A percentile compares a stretch with the other conserved stretches of the same genome.
Evolutionary conservation across 139 green algal species (phyloP).

Genomic region (Nannochloris sp.): DNA sequence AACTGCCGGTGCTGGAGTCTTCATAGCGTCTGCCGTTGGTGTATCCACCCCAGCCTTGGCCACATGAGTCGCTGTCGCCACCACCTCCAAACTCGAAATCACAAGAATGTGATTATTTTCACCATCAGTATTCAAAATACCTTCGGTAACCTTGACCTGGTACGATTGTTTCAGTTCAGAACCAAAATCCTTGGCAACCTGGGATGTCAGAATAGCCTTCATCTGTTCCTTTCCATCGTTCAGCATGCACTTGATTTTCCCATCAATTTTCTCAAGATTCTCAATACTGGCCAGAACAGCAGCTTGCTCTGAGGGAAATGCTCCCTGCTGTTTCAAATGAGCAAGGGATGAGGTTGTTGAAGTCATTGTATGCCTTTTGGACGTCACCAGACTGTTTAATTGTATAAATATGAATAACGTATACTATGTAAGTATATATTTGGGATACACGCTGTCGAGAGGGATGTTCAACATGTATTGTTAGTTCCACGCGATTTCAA

Average conservation of each 20-base stretch:
- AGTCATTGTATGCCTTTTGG: too few relatives aligned
- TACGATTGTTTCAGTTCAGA: constrained; percentile 10
- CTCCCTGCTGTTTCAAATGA: constrained; percentile 7
- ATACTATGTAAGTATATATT: too few relatives aligned
- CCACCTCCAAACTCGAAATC: constrained; percentile 10
- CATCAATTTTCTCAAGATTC: constrained; percentile 19
- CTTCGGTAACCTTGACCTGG: constrained; percentile 24
- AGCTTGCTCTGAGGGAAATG: background rate
- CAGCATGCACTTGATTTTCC: constrained; percentile 32
- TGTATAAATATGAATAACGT: too few relatives aligned
- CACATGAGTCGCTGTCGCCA: background rate
- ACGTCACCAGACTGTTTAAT: too few relatives aligned
- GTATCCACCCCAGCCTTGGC: constrained; percentile 6
- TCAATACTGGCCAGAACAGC: constrained; percentile 10
- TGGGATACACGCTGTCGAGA: too few relatives aligned
- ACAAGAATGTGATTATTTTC: constrained; percentile 13
- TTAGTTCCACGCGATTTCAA: too few relatives aligned
- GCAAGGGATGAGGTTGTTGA: constrained; percentile 5
- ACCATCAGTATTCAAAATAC: constrained; percentile 10
- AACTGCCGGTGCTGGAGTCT: constrained; percentile 1
- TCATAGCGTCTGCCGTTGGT: constrained; percentile 11
- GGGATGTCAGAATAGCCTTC: constrained; percentile 27
- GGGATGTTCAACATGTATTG: too few relatives aligned
- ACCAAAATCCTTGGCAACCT: constrained; percentile 21
- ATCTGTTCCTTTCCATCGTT: constrained; percentile 38